phyloP scores from a whole-genome alignment of 306 rosid species.

The Pterocarpus macrocarpus region DNA sequence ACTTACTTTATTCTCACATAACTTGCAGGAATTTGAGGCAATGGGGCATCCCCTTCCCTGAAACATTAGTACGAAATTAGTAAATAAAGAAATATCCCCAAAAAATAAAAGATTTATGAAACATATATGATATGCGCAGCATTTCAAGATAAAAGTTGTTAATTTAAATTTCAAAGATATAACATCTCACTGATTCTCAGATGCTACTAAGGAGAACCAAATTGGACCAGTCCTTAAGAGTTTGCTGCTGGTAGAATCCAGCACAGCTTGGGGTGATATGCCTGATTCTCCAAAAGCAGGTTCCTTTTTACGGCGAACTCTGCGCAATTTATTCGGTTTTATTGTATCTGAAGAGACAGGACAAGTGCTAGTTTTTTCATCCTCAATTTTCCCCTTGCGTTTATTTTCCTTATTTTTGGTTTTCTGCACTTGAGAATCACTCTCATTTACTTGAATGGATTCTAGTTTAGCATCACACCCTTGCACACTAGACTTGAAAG shows the following conservation, averaged over 20 bases:
- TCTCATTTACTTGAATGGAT: slow-evolving; percentile 48
- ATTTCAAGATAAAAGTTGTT: slow-evolving; percentile 6
- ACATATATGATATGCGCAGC: slow-evolving; percentile 31
- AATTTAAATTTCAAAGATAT: slow-evolving; percentile 44
- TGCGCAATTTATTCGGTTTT: slow-evolving; percentile 73
- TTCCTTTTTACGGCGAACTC: slow-evolving; percentile 81
- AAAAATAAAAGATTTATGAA: neutral
- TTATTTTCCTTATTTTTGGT: slow-evolving; percentile 72
- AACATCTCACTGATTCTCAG: slow-evolving; percentile 87
- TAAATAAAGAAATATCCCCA: neutral
- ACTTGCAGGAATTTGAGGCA: slow-evolving; percentile 77
- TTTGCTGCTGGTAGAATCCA: slow-evolving; percentile 62
- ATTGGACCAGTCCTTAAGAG: slow-evolving; percentile 68
- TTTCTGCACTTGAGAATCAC: slow-evolving; percentile 60
- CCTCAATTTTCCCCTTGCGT: slow-evolving; percentile 70
- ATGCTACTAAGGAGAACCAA: slow-evolving; percentile 93
- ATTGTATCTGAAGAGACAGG: slow-evolving; percentile 55
- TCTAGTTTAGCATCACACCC: slow-evolving; percentile 69
- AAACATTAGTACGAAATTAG: slow-evolving; percentile 52
- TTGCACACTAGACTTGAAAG: slow-evolving; percentile 75
- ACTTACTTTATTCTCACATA: slow-evolving; percentile 89
- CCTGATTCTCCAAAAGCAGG: slow-evolving; percentile 67
- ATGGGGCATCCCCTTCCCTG: slow-evolving; percentile 79
- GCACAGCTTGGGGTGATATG: slow-evolving; percentile 73
- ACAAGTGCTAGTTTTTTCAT: slow-evolving; percentile 60